Evolutionary conservation across 768 basidiomycete species (phyloP).

Genomic region (Mrakia hoshinonis): DNA sequence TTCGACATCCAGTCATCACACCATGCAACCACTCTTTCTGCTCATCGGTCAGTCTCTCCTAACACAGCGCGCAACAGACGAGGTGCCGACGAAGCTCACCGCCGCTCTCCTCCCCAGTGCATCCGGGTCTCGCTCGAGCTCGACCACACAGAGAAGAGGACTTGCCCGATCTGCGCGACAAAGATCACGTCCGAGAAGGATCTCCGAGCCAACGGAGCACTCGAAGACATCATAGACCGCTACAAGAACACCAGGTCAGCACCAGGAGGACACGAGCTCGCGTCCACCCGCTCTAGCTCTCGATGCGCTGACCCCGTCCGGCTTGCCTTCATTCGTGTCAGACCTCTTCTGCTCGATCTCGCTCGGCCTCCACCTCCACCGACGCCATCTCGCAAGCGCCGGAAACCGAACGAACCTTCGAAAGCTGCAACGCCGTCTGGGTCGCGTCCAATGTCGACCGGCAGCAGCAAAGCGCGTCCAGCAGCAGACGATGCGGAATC

Average conservation of each 20-base stretch:
- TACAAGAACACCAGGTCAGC: conserved; percentile 6
- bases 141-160: neutral
- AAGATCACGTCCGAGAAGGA: conserved; percentile 2
- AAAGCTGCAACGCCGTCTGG: neutral
- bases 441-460: neutral
- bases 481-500: too few species aligned
- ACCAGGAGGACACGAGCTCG: neutral
- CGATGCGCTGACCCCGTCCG: too few species aligned
- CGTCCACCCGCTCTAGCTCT: neutral
- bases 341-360: neutral
- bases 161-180: conserved; percentile 1
- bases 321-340: neutral
- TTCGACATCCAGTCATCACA: conserved; percentile 7
- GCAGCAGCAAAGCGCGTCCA: neutral
- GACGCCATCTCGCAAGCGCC: neutral
- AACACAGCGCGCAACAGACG: too few species aligned
- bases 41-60: neutral
- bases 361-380: neutral
- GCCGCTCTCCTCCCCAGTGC: conserved; percentile 5
- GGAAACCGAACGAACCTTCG: neutral
- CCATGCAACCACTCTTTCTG: conserved; percentile 13
- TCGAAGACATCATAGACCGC: conserved; percentile 1
- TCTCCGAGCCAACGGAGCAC: conserved; percentile 6
- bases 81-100: neutral
- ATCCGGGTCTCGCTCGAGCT: conserved; percentile 1